Percentiles rank a stretch among this genome's conserved stretches.
Evolutionary conservation across 768 basidiomycete species (phyloP).

Genomic region (Jaapia argillacea): DNA sequence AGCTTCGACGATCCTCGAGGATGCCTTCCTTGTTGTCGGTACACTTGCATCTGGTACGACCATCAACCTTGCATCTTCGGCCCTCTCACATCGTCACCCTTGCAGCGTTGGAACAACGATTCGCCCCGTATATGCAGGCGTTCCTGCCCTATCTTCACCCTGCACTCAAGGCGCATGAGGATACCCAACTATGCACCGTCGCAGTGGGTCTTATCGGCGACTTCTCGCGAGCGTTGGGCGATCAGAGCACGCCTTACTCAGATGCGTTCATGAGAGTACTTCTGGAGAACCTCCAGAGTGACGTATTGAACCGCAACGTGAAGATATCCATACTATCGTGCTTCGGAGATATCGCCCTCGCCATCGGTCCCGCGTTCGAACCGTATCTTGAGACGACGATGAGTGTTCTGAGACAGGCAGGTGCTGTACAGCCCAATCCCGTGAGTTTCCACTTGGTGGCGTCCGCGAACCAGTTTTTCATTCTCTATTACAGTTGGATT

Average conservation of each 20-base stretch:
- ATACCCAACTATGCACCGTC: conserved; percentile 91
- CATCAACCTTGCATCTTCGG: too few relatives aligned
- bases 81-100: too few relatives aligned
- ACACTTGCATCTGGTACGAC: conserved; percentile 64
- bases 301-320: conserved; percentile 85
- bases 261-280: conserved; percentile 87
- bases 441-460: conserved; percentile 31
- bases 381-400: conserved; percentile 88
- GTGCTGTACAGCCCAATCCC: conserved; percentile 77
- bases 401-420: conserved; percentile 86
- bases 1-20: conserved; percentile 91
- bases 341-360: conserved; percentile 94
- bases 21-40: conserved; percentile 91
- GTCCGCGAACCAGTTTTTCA: neutral
- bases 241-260: conserved; percentile 75
- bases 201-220: conserved; percentile 95
- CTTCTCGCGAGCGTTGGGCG: conserved; percentile 88
- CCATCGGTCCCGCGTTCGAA: conserved; percentile 78
- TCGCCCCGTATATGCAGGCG: conserved; percentile 74
- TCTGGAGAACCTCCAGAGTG: conserved; percentile 83
- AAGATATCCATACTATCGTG: conserved; percentile 95
- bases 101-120: conserved; percentile 64
- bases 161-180: conserved; percentile 88
- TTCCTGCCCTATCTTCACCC: conserved; percentile 83
- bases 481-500: conserved; percentile 47